phyloP scores from a whole-genome alignment of 78 protist species.

The Emiliania huxleyi region DNA sequence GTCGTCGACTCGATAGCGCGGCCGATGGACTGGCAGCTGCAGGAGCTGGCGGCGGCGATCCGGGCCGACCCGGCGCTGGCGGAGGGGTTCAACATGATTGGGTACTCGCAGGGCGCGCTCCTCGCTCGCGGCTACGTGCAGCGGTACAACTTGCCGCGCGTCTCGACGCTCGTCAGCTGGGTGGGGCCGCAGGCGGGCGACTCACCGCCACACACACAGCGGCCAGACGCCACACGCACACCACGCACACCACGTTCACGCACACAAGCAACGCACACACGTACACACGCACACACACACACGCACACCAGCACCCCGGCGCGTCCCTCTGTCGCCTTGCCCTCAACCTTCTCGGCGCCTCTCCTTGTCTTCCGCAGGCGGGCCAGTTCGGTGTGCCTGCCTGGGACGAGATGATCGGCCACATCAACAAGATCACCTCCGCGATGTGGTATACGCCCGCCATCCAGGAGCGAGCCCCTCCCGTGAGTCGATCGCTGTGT shows the following conservation, averaged over 20 bases:
- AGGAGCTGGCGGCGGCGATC: neutral
- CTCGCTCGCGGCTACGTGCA: neutral
- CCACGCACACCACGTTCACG: neutral
- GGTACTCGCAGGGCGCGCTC: conserved; percentile 8
- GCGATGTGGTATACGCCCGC: neutral
- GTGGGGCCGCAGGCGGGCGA: neutral
- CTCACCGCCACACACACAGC: too few species aligned
- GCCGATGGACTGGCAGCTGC: neutral
- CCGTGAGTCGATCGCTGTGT: too few species aligned
- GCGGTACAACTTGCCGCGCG: neutral
- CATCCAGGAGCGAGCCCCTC: neutral
- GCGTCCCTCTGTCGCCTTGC: too few species aligned
- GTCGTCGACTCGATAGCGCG: neutral
- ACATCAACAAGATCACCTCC: neutral
- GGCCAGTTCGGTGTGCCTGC: neutral
- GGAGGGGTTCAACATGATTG: neutral
- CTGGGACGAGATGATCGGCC: neutral
- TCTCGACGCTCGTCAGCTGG: neutral
- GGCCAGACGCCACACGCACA: too few species aligned
- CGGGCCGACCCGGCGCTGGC: neutral
- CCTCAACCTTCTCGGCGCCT: too few species aligned
- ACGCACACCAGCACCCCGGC: too few species aligned
- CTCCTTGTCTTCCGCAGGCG: too few species aligned
- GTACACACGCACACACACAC: too few species aligned
- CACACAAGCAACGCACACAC: too few species aligned